Evolutionary conservation across 257 asterid genomes (phyloP).

Genomic region (Nyctanthes arbortristis): DNA sequence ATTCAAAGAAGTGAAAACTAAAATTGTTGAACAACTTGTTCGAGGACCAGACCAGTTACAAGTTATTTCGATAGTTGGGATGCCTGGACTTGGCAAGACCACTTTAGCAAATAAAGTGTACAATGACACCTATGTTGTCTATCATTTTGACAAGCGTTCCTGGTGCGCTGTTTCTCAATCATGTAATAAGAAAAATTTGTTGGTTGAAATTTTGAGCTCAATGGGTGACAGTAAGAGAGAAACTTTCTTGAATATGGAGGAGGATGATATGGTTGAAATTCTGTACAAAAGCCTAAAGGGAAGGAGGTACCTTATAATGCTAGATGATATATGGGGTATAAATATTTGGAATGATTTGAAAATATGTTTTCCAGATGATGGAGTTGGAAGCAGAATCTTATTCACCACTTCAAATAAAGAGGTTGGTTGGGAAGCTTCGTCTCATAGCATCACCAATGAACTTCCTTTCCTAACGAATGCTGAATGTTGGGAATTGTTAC

Average conservation of each 20-base stretch:
- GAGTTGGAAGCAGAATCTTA: too few species aligned
- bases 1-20: constrained; percentile 5
- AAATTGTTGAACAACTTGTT: background rate
- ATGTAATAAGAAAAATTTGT: too few species aligned
- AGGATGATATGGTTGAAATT: constrained; percentile 8
- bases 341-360: constrained; percentile 9
- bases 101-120: constrained; percentile 31
- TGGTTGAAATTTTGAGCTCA: constrained; percentile 9
- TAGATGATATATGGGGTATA: constrained; percentile 36
- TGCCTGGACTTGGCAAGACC: constrained; percentile 41
- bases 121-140: constrained; percentile 6
- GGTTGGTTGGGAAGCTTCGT: too few species aligned
- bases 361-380: background rate
- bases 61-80: constrained; percentile 24
- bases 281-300: constrained; percentile 22
- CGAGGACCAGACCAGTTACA: constrained; percentile 4
- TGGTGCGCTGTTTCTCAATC: too few species aligned
- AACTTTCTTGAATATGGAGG: constrained; percentile 1
- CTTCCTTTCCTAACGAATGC: constrained; percentile 16
- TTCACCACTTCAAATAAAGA: constrained; percentile 16
- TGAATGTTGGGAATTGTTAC: constrained; percentile 23
- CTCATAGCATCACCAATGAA: background rate
- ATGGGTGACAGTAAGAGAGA: constrained; percentile 16
- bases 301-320: constrained; percentile 23
- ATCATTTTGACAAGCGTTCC: too few species aligned